These are phyloP conservation scores for Dalbergia oliveri DNA, from an alignment of 306 rosid species.

Conservation along the genomic window DNA sequence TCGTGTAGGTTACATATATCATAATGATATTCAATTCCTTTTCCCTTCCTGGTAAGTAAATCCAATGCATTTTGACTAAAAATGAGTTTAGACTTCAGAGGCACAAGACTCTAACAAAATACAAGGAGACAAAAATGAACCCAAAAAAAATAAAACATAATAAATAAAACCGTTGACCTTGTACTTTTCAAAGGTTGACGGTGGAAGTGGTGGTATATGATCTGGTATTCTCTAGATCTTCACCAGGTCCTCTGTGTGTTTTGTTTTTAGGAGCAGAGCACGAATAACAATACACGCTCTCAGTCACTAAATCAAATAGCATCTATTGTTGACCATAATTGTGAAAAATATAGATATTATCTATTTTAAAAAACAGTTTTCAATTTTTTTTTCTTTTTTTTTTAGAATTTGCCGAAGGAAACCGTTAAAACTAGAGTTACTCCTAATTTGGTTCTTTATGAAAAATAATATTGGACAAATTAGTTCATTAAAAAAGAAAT, in stretches of 20 bases:
- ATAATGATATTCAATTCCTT: neutral
- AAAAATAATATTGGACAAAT: too few species aligned
- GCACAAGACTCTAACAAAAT: neutral
- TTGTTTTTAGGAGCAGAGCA: neutral
- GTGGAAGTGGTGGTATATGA: neutral
- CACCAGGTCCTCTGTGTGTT: neutral
- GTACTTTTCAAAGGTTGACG: neutral
- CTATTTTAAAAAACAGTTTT: too few species aligned
- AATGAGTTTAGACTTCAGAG: neutral
- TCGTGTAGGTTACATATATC: neutral
- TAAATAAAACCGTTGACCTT: neutral
- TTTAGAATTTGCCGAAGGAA: too few species aligned
- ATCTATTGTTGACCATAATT: neutral
- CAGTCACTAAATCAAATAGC: neutral
- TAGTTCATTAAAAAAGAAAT: too few species aligned
- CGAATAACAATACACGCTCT: neutral
- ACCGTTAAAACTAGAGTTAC: too few species aligned
- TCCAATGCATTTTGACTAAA: neutral
- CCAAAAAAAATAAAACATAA: neutral
- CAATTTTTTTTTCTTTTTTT: too few species aligned
- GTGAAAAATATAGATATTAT: neutral
- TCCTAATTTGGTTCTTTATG: too few species aligned
- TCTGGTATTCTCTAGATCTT: neutral
- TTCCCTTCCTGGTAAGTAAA: neutral
- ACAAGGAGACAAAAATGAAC: neutral